These are phyloP conservation scores for Copromyces sp. DNA, from an alignment of 495 filamentous ascomycete species.

Conservation along the genomic window DNA sequence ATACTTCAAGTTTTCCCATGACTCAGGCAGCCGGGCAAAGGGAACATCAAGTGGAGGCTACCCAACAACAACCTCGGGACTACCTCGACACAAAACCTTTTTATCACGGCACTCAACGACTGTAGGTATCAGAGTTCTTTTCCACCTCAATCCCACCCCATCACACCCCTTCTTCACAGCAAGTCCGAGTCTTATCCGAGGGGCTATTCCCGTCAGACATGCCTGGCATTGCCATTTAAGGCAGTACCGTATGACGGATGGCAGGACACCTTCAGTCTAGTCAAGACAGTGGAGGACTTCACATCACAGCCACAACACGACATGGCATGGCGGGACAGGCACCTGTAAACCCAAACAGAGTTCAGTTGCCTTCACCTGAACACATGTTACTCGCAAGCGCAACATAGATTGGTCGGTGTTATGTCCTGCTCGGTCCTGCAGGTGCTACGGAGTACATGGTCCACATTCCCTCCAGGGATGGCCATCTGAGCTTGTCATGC, in stretches of 20 bases:
- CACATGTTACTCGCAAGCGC: background rate
- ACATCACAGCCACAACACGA: background rate
- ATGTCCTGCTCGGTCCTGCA: background rate
- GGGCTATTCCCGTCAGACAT: background rate
- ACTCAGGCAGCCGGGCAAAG: background rate
- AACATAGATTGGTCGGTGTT: background rate
- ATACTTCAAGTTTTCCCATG: background rate
- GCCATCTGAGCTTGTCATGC: slow-evolving; percentile 3
- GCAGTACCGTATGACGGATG: background rate
- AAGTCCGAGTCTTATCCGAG: background rate
- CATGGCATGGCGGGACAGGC: background rate
- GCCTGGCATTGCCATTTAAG: background rate
- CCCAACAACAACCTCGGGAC: background rate
- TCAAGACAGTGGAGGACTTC: background rate
- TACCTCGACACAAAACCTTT: background rate
- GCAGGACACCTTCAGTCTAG: background rate
- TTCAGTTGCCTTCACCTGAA: background rate
- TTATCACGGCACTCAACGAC: background rate
- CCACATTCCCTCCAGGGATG: slow-evolving; percentile 1
- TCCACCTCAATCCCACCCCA: background rate
- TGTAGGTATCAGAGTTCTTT: background rate
- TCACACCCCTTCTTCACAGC: background rate
- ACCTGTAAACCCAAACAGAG: background rate
- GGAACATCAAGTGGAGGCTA: background rate
- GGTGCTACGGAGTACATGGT: background rate